Evolutionary conservation across 2,329 filamentous ascomycete genomes (phyloP), one percentile per base, ranked within the genome.

Genomic region (Beauveria pseudobassiana): DNA sequence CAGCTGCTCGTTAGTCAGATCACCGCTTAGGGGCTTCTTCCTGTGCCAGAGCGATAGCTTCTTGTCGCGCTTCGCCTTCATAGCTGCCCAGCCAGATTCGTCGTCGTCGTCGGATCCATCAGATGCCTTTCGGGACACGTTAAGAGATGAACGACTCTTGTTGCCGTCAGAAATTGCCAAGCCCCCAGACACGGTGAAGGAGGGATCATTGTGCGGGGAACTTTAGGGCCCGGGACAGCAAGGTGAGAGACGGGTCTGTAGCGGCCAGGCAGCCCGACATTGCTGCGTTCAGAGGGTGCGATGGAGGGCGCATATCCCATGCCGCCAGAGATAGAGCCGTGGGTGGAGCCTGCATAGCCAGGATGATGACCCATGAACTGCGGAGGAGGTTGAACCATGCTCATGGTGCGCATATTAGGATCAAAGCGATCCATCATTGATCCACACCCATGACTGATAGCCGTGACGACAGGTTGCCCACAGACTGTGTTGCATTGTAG

Each of bases 241-340:
- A 48, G 20, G 48, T 88, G 87, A 0, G 90, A 92, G 1, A 98
- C 93, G 1, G 95, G 92, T 51, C 95, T 85, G 76, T 99, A 99
- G 50, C 95, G 87, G 38, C 91, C 88, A 9, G 95, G 92, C 58
- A 96, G 82, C 18, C 95, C 95, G 64, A 97, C 80, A 72, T 96
- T 98, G 80, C 93, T 98, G 64, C 95, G 88, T 77, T 98, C 95
- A 5, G 91, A 96, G 1, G 95, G 95, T 2, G 95, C 93, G 67
- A 99, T 96, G 1, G 93, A 98, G 1, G 92, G 87, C 1, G 92
- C 84, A 74, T 98, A 98, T 9, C 85, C 86, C 57, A 75, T 74
- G 52, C 77, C 83, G 74, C 63, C 64, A 24, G 48, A 51, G 43
- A 69, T 70, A 20, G 57, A 65, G 58, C 58, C 64, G 60, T 67